phyloP scores from a whole-genome alignment of 352 stramenopile species.

The Phytophthora pseudosyringae region DNA sequence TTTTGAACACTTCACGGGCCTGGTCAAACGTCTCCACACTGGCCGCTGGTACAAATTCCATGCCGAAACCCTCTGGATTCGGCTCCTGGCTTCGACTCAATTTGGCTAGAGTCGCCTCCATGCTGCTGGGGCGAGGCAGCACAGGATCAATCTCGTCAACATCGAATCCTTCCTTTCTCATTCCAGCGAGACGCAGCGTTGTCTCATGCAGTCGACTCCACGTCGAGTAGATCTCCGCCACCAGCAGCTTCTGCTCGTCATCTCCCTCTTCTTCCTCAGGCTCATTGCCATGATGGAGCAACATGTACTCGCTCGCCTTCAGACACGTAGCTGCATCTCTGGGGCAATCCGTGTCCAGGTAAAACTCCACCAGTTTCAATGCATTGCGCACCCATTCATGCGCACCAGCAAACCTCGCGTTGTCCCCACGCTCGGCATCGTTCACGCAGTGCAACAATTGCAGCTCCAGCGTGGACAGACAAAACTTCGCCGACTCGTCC shows the following conservation, averaged over 20 bases:
- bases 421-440: slow-evolving; percentile 4
- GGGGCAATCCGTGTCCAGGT: slow-evolving; percentile 52
- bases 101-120: slow-evolving; percentile 34
- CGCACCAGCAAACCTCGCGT: slow-evolving; percentile 26
- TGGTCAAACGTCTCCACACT: slow-evolving; percentile 51
- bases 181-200: slow-evolving; percentile 49
- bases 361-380: slow-evolving; percentile 66
- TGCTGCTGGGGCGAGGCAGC: slow-evolving; percentile 32
- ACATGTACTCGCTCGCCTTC: slow-evolving; percentile 50
- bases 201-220: slow-evolving; percentile 63
- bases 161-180: slow-evolving; percentile 32
- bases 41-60: slow-evolving; percentile 34
- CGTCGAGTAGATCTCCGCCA: slow-evolving; percentile 52
- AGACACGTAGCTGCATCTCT: slow-evolving; percentile 59
- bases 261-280: slow-evolving; percentile 20
- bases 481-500: slow-evolving; percentile 65
- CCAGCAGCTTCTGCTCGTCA: slow-evolving; percentile 33
- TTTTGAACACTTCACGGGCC: slow-evolving; percentile 71
- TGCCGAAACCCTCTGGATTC: slow-evolving; percentile 18
- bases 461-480: slow-evolving; percentile 66
- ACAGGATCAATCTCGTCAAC: slow-evolving; percentile 4
- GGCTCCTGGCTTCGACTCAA: slow-evolving; percentile 2
- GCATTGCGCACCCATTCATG: slow-evolving; percentile 68
- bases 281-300: slow-evolving; percentile 28
- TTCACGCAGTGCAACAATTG: slow-evolving; percentile 43